Percentiles rank a stretch among this genome's conserved stretches.
Conservation (phyloP, 768 basidiomycete genomes). For the Termitomyces sp. region DNA sequence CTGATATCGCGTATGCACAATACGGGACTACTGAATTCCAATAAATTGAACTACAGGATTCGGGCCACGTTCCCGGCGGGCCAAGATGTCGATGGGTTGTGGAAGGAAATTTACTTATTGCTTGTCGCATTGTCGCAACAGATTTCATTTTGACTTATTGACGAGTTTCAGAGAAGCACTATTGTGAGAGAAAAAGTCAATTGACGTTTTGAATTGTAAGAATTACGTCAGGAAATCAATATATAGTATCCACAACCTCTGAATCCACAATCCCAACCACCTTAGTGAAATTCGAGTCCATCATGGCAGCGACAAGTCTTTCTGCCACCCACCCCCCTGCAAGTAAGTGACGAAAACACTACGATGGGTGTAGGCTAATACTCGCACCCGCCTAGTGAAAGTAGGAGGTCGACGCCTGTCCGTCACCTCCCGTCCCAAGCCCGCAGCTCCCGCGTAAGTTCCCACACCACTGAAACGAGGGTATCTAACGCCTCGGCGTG, state of each 20-base stretch:
- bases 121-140: background rate
- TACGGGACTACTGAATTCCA: background rate
- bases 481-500: background rate
- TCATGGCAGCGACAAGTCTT: constrained; percentile 23
- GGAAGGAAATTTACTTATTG: background rate
- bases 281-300: background rate
- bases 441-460: constrained; percentile 27
- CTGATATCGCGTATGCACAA: background rate
- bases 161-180: background rate
- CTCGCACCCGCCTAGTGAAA: constrained; percentile 25
- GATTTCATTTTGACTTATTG: background rate
- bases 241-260: constrained; percentile 1
- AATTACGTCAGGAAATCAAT: constrained; percentile 8
- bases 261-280: background rate
- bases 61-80: background rate
- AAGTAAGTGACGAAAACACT: constrained; percentile 24
- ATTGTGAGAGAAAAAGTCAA: background rate
- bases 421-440: constrained; percentile 31
- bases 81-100: background rate
- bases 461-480: background rate
- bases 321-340: constrained; percentile 41
- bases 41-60: background rate
- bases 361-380: background rate
- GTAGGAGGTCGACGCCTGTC: constrained; percentile 52
- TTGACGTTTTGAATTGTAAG: background rate